Evolutionary conservation across 1,284 basidiomycete genomes (phyloP), one percentile per base, ranked within the genome.

Genomic region (Chondrostereum purpureum): DNA sequence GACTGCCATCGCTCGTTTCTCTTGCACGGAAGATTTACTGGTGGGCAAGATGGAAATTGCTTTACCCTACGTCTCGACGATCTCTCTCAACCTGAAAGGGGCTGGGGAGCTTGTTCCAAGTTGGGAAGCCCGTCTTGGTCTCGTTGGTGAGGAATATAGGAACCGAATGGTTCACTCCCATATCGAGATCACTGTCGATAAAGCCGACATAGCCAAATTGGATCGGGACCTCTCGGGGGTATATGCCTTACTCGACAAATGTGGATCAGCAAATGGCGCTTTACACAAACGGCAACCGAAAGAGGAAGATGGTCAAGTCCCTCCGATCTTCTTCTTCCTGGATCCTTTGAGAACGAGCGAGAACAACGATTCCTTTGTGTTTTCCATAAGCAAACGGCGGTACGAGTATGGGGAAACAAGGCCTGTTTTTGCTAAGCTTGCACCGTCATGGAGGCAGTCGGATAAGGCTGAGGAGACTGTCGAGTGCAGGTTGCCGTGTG

Each of bases 211-310:
- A 6, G 52, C 59, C 1, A 66, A 72, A 23, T 76, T 96, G 21
- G 92, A 96, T 61, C 80, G 85, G 35, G 77, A 88, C 55, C 80
- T 96, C 41, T 80, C 83, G 3, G 93, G 94, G 3, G 70, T 66
- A 0, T 97, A 96, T 59, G 67, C 70, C 8, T 77, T 95, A 31
- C 69, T 93, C 42, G 83, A 89, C 50, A 84, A 84, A 59, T 97
- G 93, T 50, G 93, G 93, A 1, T 92, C 91, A 0, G 91, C 94
- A 1, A 91, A 88, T 58, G 75, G 77, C 19, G 87, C 88, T n/a
- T 69, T 97, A 31, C 92, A 96, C 64, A 81, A 78, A 62, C 83
- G 78, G 50, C 60, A 70, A 23, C 42, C 62, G 16, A 63, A 64
- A 3, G 51, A 61, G 0, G 67, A 67, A 10, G 78, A 82, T 16